Evolutionary conservation across 2,329 filamentous ascomycete genomes (phyloP), one percentile per base, ranked within the genome.

Genomic region (Onygenales sp.): DNA sequence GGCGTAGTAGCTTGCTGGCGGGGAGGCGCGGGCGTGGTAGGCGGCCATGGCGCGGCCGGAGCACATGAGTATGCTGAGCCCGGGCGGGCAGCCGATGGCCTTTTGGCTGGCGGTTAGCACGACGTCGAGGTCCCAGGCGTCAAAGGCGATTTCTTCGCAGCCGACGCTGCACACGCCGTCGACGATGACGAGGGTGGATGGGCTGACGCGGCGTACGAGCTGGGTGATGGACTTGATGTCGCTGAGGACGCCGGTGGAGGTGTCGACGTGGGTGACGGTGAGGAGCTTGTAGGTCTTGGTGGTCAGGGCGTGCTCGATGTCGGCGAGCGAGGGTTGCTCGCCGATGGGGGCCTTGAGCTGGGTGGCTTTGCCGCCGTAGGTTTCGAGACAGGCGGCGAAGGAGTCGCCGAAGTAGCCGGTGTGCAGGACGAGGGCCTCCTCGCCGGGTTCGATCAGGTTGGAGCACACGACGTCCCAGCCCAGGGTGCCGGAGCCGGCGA

Each of bases 161-260:
- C 91, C 93, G 52, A 98, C 91, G 70, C 89, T 95, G 82, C 93
- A 98, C 49, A 98, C 93, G 59, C 92, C 93, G 67, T 98, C 93
- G 53, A 96, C 92, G 50, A 97, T 81, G 56, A 98, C 75, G 53
- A 98, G 78, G 1, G 93, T 98, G 51, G 95, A 85, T 0, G 93
- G 93, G 57, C 89, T 95, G 59, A 96, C 88, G 51, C 81, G 80
- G 69, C 87, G 87, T 50, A 97, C 87, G 49, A 94, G 76, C 66
- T 91, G 87, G 36, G 89, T 83, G 54, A 98, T 76, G 54, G 83
- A 77, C 77, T 94, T 86, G 64, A 97, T 82, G 70, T 97, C 91
- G 66, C 87, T 95, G 49, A 98, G 77, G 31, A 98, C 93, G 61
- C 93, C 93, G 39, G 93, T 98, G 3, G 91, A 96, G 27, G 93